A percentile compares a stretch with the other conserved stretches of the same genome.
Evolutionary conservation across 2,329 filamentous ascomycete species (phyloP).

Genomic region (Alternaria viburni): DNA sequence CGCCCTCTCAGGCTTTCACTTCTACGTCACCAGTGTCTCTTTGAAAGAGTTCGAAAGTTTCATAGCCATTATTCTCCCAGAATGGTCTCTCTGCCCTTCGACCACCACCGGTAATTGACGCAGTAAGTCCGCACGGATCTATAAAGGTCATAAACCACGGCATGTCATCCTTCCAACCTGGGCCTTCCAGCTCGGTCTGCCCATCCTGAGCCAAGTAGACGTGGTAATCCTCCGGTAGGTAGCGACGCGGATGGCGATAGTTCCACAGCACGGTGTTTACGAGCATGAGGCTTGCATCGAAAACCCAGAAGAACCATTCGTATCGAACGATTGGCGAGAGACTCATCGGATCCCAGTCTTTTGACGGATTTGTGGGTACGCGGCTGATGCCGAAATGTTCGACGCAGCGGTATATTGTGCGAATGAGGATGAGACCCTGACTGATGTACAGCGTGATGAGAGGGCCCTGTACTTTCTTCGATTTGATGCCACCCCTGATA

Average conservation of each 20-base stretch:
- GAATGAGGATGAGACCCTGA: conserved; percentile 52
- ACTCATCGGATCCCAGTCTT: conserved; percentile 38
- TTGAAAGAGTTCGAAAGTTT: not conserved
- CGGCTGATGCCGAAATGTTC: conserved; percentile 59
- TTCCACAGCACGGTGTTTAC: conserved; percentile 57
- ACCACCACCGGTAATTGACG: not conserved
- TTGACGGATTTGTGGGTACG: conserved; percentile 48
- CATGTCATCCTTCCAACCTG: conserved; percentile 28
- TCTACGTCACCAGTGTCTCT: not conserved
- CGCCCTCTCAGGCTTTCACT: not conserved
- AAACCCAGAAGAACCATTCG: conserved; percentile 60
- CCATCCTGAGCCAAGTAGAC: conserved; percentile 51
- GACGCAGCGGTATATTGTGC: conserved; percentile 58
- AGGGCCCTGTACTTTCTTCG: conserved; percentile 51
- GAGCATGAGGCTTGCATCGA: conserved; percentile 59
- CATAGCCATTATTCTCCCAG: conserved; percentile 30
- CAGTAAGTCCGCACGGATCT: conserved; percentile 26
- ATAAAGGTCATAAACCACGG: conserved; percentile 34
- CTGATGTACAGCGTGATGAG: conserved; percentile 56
- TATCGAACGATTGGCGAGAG: conserved; percentile 48
- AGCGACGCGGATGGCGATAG: conserved; percentile 56
- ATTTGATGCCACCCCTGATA: conserved; percentile 44
- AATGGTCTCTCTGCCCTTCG: conserved; percentile 19
- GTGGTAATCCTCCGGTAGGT: conserved; percentile 57
- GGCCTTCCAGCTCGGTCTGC: conserved; percentile 24